Conservation (phyloP, 495 filamentous ascomycete genomes). For the Margaritispora aquatica region DNA sequence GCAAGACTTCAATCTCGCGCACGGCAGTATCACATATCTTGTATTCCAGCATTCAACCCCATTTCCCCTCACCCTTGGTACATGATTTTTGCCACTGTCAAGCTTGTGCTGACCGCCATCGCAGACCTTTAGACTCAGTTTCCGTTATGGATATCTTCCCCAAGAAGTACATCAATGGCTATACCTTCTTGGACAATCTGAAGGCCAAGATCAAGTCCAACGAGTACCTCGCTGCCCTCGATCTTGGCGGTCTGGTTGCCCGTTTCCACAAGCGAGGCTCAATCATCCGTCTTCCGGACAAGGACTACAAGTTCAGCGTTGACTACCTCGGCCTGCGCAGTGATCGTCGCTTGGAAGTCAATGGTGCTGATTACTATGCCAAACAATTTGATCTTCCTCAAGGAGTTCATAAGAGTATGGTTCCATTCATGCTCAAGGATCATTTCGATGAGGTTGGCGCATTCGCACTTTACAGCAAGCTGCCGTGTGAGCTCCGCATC, state of each 20-base stretch:
- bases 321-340: not conserved
- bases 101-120: not conserved
- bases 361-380: not conserved
- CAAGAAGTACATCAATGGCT: not conserved
- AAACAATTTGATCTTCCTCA: not conserved
- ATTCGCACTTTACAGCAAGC: conserved; percentile 4
- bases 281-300: not conserved
- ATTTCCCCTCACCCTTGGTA: too few relatives aligned
- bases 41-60: too few relatives aligned
- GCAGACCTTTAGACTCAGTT: not conserved
- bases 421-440: not conserved
- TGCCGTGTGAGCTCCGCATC: conserved; percentile 6
- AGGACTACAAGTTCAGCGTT: not conserved
- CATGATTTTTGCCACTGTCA: not conserved
- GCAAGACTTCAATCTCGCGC: too few relatives aligned
- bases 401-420: not conserved
- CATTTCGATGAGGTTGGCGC: not conserved
- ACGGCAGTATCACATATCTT: too few relatives aligned
- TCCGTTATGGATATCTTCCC: not conserved
- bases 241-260: not conserved
- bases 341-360: not conserved
- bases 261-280: not conserved
- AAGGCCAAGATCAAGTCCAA: not conserved
- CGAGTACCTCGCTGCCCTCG: not conserved
- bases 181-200: not conserved